A percentile compares a stretch with the other conserved stretches of the same genome.
These are phyloP conservation scores for Gypsophila paniculata DNA, from an alignment of 179 eudicot genomes.

Conservation along the genomic window DNA sequence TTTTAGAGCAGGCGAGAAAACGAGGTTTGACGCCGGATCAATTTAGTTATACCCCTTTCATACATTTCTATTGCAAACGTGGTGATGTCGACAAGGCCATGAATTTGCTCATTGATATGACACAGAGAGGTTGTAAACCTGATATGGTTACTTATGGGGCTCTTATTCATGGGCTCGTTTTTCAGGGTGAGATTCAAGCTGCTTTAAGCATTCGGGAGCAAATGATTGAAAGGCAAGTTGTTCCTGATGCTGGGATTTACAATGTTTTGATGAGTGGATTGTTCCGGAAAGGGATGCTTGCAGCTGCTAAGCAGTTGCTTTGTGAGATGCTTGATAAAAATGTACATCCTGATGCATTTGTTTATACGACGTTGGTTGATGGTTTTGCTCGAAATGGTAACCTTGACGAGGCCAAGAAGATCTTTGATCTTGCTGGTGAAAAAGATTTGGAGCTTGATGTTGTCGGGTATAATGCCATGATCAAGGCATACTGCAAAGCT, in stretches of 20 bases:
- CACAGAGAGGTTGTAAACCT: constrained; percentile 52
- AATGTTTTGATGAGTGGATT: constrained; percentile 75
- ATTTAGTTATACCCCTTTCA: constrained; percentile 68
- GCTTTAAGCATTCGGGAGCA: constrained; percentile 55
- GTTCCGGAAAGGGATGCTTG: constrained; percentile 58
- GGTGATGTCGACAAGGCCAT: constrained; percentile 64
- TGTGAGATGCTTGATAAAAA: constrained; percentile 74
- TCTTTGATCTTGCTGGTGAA: constrained; percentile 48
- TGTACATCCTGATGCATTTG: constrained; percentile 58
- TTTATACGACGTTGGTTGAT: constrained; percentile 67
- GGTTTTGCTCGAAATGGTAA: constrained; percentile 65
- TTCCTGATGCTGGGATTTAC: constrained; percentile 74
- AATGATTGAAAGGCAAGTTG: constrained; percentile 63
- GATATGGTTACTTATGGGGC: constrained; percentile 76
- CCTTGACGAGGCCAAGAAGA: constrained; percentile 58
- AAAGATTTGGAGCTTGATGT: constrained; percentile 55
- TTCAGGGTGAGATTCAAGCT: constrained; percentile 59
- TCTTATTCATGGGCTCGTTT: constrained; percentile 76
- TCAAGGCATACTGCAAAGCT: constrained; percentile 71
- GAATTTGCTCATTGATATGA: constrained; percentile 57
- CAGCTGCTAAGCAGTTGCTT: constrained; percentile 53
- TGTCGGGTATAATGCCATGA: constrained; percentile 75
- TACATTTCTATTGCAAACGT: constrained; percentile 54
- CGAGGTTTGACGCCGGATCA: constrained; percentile 54
- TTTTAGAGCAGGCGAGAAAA: constrained; percentile 43